Evolutionary conservation across 2,329 filamentous ascomycete species (phyloP).

Genomic region (Fusarium camptoceras): DNA sequence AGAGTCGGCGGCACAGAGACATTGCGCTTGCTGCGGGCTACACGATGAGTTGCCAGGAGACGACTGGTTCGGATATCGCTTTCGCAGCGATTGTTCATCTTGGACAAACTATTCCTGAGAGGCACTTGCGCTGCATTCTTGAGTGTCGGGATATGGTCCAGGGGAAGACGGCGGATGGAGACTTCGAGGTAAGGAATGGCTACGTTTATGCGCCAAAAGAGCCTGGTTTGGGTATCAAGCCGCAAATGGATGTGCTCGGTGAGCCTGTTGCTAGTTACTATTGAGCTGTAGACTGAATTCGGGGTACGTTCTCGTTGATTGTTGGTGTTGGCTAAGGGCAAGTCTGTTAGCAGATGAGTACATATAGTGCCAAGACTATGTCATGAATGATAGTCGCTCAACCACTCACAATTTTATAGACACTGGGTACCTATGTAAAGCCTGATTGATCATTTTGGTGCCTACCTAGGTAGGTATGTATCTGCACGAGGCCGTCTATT

Average conservation of each 20-base stretch:
- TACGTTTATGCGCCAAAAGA: constrained; percentile 24
- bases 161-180: constrained; percentile 31
- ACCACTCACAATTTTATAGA: neutral
- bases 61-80: constrained; percentile 28
- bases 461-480: neutral
- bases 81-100: constrained; percentile 37
- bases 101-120: constrained; percentile 32
- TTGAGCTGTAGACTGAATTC: constrained; percentile 1
- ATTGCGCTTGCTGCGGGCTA: constrained; percentile 35
- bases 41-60: constrained; percentile 37
- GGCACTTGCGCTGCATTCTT: constrained; percentile 31
- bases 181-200: constrained; percentile 30
- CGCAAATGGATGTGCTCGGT: constrained; percentile 31
- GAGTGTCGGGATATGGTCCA: constrained; percentile 33
- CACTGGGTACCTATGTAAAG: neutral
- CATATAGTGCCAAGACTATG: neutral
- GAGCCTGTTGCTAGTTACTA: constrained; percentile 32
- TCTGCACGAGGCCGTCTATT: constrained; percentile 13
- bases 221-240: constrained; percentile 27
- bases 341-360: neutral
- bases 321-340: neutral
- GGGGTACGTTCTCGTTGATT: neutral
- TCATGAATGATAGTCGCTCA: neutral
- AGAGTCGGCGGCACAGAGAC: constrained; percentile 29
- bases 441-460: neutral